These are phyloP conservation scores for Starmerella lactis-condensi DNA, from an alignment of 805 yeast genomes.

Conservation along the genomic window DNA sequence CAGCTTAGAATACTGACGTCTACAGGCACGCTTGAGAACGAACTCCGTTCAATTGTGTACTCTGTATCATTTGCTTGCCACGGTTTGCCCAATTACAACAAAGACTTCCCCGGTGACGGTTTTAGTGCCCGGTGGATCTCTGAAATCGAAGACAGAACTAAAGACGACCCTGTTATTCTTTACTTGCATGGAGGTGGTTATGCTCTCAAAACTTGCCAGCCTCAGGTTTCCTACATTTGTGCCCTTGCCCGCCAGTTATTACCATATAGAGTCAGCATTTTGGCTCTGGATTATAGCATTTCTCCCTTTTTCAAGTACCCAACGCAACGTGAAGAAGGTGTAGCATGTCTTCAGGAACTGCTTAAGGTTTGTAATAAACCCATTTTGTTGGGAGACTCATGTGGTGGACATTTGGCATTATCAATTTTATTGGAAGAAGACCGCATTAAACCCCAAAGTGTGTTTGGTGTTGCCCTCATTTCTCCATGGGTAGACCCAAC, in stretches of 20 bases:
- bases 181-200: constrained; percentile 19
- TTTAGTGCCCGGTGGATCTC: constrained; percentile 17
- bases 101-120: constrained; percentile 5
- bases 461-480: constrained; percentile 11
- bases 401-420: constrained; percentile 21
- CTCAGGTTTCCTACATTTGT: constrained; percentile 13
- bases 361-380: constrained; percentile 13
- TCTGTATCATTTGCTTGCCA: neutral
- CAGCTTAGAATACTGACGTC: constrained; percentile 15
- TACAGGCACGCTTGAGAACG: constrained; percentile 10
- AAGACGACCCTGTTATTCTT: constrained; percentile 16
- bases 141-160: constrained; percentile 13
- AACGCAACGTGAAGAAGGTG: constrained; percentile 17
- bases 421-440: constrained; percentile 7
- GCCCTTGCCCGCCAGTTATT: constrained; percentile 5
- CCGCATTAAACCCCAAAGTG: neutral
- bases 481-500: constrained; percentile 15
- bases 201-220: constrained; percentile 12
- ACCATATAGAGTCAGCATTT: constrained; percentile 8
- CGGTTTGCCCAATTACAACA: constrained; percentile 9
- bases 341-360: constrained; percentile 13
- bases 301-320: constrained; percentile 17
- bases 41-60: constrained; percentile 7
- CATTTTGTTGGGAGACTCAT: constrained; percentile 21
- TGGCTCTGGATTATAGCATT: constrained; percentile 20